Percentiles rank a stretch among this genome's conserved stretches.
Conservation (phyloP, 2,329 filamentous ascomycete species). For the Pochonia chlamydosporia region DNA sequence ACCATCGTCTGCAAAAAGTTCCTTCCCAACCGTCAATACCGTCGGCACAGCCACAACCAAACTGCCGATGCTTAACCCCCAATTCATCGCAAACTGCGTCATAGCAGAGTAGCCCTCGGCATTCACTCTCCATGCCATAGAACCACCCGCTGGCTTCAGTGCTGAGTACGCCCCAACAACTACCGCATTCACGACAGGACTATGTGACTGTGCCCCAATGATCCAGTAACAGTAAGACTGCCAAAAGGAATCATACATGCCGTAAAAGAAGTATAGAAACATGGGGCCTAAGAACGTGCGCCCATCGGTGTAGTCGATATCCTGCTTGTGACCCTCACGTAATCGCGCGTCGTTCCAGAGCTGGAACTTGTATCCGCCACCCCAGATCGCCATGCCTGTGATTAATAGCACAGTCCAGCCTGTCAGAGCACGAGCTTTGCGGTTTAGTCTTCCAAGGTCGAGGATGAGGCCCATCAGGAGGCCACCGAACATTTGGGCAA, state of each 20-base stretch:
- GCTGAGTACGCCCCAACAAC: constrained; percentile 41
- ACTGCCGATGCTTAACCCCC: constrained; percentile 38
- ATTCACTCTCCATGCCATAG: constrained; percentile 40
- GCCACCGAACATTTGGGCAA: constrained; percentile 48
- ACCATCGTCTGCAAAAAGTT: no score
- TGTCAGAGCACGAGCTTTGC: constrained; percentile 39
- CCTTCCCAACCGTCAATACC: constrained; percentile 28
- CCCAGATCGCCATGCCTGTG: constrained; percentile 48
- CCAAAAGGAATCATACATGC: constrained; percentile 62
- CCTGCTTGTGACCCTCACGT: constrained; percentile 33
- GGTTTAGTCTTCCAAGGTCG: constrained; percentile 35
- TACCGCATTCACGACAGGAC: constrained; percentile 31
- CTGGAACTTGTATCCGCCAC: constrained; percentile 60
- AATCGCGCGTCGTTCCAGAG: constrained; percentile 42
- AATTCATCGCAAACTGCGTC: constrained; percentile 39
- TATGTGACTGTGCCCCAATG: constrained; percentile 39
- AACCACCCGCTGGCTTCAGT: constrained; percentile 35
- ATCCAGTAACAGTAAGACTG: constrained; percentile 60
- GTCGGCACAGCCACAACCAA: constrained; percentile 35
- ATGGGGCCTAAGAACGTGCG: constrained; percentile 54
- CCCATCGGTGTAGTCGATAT: constrained; percentile 41
- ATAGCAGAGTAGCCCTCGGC: constrained; percentile 28
- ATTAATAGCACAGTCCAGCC: constrained; percentile 41
- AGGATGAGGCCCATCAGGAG: constrained; percentile 39
- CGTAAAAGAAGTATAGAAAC: constrained; percentile 66